phyloP scores from a whole-genome alignment of 768 basidiomycete genomes.

The Scleroderma bovista region DNA sequence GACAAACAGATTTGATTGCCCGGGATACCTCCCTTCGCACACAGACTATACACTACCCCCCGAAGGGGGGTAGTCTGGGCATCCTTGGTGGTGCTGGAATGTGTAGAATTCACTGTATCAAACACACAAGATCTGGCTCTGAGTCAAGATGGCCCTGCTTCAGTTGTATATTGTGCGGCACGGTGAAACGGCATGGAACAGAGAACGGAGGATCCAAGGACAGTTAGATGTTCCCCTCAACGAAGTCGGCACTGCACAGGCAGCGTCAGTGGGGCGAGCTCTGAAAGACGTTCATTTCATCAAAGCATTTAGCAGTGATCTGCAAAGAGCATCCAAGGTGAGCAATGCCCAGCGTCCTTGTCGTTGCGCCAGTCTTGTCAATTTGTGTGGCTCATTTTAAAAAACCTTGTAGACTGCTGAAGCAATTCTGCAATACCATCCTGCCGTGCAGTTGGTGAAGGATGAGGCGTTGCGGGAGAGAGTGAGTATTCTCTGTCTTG shows the following conservation, averaged over 20 bases:
- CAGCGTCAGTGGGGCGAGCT: constrained; percentile 46
- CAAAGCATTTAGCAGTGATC: constrained; percentile 65
- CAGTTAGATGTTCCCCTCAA: constrained; percentile 69
- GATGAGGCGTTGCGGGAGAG: constrained; percentile 56
- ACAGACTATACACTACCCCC: too few species aligned
- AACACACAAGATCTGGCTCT: not conserved
- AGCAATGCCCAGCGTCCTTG: constrained; percentile 7
- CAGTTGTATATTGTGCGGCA: constrained; percentile 67
- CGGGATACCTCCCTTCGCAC: too few species aligned
- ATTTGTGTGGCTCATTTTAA: not conserved
- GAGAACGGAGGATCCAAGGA: constrained; percentile 62
- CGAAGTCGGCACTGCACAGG: constrained; percentile 54
- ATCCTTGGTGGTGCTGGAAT: too few species aligned
- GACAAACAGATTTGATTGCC: too few species aligned
- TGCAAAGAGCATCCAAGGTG: constrained; percentile 63
- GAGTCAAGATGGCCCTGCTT: constrained; percentile 29
- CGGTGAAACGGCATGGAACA: constrained; percentile 73
- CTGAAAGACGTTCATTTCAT: constrained; percentile 52
- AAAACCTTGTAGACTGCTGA: constrained; percentile 52
- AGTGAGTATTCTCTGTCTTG: constrained; percentile 33
- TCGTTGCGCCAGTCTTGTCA: not conserved
- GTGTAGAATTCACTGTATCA: too few species aligned
- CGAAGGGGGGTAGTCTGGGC: too few species aligned
- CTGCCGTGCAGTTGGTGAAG: constrained; percentile 37
- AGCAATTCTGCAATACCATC: constrained; percentile 51